Percentiles rank a stretch among this genome's conserved stretches.
These are phyloP conservation scores for Debaryomyces sp. DNA, from an alignment of 1,139 yeast genomes.

Conservation along the genomic window DNA sequence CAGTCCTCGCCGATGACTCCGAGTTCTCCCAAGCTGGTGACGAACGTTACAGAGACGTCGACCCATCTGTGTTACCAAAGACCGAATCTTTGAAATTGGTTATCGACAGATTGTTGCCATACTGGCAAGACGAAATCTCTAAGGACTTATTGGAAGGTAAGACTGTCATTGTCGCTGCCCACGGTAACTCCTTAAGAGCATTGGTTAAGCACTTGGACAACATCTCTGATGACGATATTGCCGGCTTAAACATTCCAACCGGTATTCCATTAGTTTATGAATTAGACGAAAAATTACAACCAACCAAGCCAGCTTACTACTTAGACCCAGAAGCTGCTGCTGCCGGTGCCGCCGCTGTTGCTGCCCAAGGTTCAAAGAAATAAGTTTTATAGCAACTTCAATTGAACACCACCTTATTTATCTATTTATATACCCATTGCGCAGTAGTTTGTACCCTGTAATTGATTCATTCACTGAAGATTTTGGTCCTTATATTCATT, in stretches of 20 bases:
- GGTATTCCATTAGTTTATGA: constrained; percentile 99
- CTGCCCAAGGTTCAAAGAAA: constrained; percentile 82
- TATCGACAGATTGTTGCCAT: constrained; percentile 95
- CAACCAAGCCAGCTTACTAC: constrained; percentile 92
- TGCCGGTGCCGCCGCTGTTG: constrained; percentile 99
- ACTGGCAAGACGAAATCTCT: constrained; percentile 95
- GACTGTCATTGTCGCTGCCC: constrained; percentile 94
- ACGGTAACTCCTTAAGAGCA: constrained; percentile 98
- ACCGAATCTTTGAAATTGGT: constrained; percentile 95
- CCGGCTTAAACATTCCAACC: constrained; percentile 95
- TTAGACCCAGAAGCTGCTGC: constrained; percentile 99
- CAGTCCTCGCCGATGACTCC: constrained; percentile 75
- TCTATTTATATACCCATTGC: background rate
- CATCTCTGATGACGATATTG: constrained; percentile 90
- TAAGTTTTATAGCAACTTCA: constrained; percentile 17
- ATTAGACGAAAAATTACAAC: constrained; percentile 84
- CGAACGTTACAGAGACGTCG: constrained; percentile 79
- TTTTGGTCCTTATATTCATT: background rate
- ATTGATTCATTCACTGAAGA: background rate
- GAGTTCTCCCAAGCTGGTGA: constrained; percentile 86
- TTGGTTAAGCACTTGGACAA: constrained; percentile 95
- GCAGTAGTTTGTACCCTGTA: background rate
- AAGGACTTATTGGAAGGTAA: constrained; percentile 82
- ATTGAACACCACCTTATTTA: background rate
- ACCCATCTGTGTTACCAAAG: constrained; percentile 84